Evolutionary conservation across 2,329 filamentous ascomycete genomes (phyloP).

Genomic region (Botrytis byssoidea): DNA sequence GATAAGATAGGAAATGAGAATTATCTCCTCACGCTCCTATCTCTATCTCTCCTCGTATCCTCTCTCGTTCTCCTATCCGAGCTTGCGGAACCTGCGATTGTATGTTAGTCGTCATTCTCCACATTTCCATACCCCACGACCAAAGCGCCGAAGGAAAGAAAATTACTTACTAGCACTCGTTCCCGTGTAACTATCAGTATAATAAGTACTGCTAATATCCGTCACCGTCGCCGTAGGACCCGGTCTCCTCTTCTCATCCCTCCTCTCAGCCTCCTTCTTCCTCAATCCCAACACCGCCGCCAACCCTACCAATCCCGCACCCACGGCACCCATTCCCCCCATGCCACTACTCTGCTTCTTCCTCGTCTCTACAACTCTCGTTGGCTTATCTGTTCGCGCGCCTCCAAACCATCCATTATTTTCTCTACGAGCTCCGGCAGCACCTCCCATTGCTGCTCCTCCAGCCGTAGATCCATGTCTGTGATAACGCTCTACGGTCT

Average conservation of each 20-base stretch:
- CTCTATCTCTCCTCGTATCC: conserved; percentile 25
- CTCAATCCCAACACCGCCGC: conserved; percentile 38
- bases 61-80: conserved; percentile 37
- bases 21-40: conserved; percentile 17
- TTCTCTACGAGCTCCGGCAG: conserved; percentile 30
- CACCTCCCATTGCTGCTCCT: conserved; percentile 22
- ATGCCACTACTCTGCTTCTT: conserved; percentile 53
- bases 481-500: conserved; percentile 60
- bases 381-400: conserved; percentile 44
- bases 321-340: conserved; percentile 52
- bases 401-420: conserved; percentile 57
- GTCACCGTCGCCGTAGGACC: conserved; percentile 19
- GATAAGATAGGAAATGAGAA: neutral
- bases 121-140: neutral
- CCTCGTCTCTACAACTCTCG: conserved; percentile 44
- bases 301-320: conserved; percentile 35
- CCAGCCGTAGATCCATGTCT: conserved; percentile 45
- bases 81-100: conserved; percentile 33
- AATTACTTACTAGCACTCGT: conserved; percentile 38
- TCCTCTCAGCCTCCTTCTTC: conserved; percentile 33
- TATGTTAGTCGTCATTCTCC: conserved; percentile 19
- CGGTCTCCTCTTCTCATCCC: conserved; percentile 26
- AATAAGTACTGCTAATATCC: conserved; percentile 37
- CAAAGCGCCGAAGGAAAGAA: neutral
- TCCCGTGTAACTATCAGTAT: conserved; percentile 38